Evolutionary conservation across 1,284 basidiomycete species (phyloP).

Genomic region (Trametes hirsuta): DNA sequence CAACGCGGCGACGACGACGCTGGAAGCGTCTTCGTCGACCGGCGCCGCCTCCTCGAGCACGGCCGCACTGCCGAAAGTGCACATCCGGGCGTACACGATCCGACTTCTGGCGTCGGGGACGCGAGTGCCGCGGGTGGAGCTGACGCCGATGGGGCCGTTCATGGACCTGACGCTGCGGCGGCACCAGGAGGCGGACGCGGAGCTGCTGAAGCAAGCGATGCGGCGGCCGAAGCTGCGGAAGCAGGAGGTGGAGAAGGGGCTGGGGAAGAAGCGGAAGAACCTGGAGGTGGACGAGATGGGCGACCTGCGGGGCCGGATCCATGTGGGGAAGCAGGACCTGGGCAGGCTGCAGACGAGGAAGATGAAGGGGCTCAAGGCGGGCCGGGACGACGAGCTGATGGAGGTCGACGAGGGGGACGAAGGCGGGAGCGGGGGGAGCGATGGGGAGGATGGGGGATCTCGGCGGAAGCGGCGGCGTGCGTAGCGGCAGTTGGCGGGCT

Average conservation of each 20-base stretch:
- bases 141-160: constrained; percentile 90
- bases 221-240: constrained; percentile 88
- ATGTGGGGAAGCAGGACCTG: constrained; percentile 91
- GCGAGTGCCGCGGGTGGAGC: constrained; percentile 79
- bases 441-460: constrained; percentile 23
- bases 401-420: constrained; percentile 35
- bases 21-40: constrained; percentile 27
- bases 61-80: constrained; percentile 74
- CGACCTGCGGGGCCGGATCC: constrained; percentile 89
- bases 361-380: constrained; percentile 85
- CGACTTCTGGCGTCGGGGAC: constrained; percentile 78
- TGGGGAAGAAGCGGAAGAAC: constrained; percentile 95
- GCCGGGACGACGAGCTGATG: constrained; percentile 35
- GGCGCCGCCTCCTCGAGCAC: constrained; percentile 42
- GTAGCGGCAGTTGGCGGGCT: background rate
- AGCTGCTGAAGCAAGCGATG: constrained; percentile 82
- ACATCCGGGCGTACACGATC: constrained; percentile 88
- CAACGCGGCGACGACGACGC: constrained; percentile 40
- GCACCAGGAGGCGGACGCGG: constrained; percentile 74
- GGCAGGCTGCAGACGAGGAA: constrained; percentile 85
- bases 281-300: constrained; percentile 99
- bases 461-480: constrained; percentile 25
- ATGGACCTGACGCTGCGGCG: constrained; percentile 86
- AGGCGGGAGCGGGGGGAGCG: constrained; percentile 21
- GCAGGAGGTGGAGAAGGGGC: constrained; percentile 80